Evolutionary conservation across 2,329 filamentous ascomycete genomes (phyloP), one percentile per base, ranked within the genome.

Genomic region (Saccharata proteae): DNA sequence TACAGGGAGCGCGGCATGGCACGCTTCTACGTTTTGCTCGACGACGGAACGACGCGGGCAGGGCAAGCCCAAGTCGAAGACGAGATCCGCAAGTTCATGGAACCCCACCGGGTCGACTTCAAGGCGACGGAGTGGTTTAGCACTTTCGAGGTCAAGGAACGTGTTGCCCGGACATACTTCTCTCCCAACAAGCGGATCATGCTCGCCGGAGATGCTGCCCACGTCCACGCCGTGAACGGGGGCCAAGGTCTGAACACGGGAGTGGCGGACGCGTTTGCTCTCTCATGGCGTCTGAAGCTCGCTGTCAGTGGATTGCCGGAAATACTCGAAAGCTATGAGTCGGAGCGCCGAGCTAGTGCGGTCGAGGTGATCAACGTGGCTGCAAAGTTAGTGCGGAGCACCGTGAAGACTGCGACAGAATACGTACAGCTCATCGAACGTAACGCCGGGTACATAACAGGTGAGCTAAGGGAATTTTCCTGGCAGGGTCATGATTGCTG

Each of bases 401-500:
- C 63, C 0, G 41, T 58, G 3, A 49, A 52, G 26, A 53, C 57
- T 11, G 62, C 62, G 2, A 59, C 60, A 39, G 47, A 59, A 20
- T 66, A 67, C 27, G 62, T 67, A 3, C 52, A 53, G 16, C 61
- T 62, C 0, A 63, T 67, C 24, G 54, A 66, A 38, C 56, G 52
- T 35, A 66, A 65, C 25, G 61, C 63, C 0, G 62, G 55, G 1
- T 66, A 62, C 37, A 67, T 67, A 26, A 65, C 62, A 5, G 61
- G 61, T 55, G 10, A 26, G 33, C 6, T 15, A 7, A 6, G n/a
- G 3, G 4, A 8, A 9, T 4, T 1, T 14, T 2, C 8, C 13
- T 6, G 13, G 6, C 9, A 9, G 16, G 2, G 20, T 9, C 2
- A 13, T 16, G 9, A n/a, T 17, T 16, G 8, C 26, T 30, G 5